A percentile compares a stretch with the other conserved stretches of the same genome.
Conservation (phyloP, 257 asterid genomes). For the Henckelia pumila region DNA sequence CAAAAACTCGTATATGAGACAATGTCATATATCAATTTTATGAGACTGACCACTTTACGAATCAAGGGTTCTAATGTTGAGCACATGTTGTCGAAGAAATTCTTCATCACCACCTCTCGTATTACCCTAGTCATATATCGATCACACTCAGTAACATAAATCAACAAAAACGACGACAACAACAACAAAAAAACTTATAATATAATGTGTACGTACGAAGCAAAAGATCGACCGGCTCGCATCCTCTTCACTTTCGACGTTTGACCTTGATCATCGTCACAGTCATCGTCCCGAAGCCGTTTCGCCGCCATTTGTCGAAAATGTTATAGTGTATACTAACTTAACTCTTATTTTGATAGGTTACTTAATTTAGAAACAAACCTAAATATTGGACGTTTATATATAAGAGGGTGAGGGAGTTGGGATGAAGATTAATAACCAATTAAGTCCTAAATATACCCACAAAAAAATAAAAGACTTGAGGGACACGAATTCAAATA, state of each 20-base stretch:
- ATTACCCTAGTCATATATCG: slow-evolving; percentile 58
- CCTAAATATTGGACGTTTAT: neutral
- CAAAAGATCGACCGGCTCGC: slow-evolving; percentile 46
- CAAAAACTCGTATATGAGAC: too few species aligned
- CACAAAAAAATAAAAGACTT: too few species aligned
- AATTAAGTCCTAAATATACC: too few species aligned
- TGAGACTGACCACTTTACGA: slow-evolving; percentile 79
- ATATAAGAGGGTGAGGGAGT: too few species aligned
- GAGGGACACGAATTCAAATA: too few species aligned
- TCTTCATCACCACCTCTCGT: slow-evolving; percentile 50
- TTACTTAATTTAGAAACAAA: neutral
- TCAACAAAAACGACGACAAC: neutral
- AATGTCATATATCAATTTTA: too few species aligned
- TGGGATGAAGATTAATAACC: too few species aligned
- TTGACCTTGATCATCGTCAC: slow-evolving; percentile 36
- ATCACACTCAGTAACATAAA: neutral
- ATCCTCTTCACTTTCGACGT: slow-evolving; percentile 39
- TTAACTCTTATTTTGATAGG: neutral
- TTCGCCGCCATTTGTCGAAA: slow-evolving; percentile 52
- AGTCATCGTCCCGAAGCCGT: slow-evolving; percentile 33
- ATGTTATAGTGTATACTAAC: neutral
- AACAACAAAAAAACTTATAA: too few species aligned
- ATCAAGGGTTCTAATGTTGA: slow-evolving; percentile 68
- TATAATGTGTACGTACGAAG: slow-evolving; percentile 63
- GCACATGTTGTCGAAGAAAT: slow-evolving; percentile 55